phyloP scores from a whole-genome alignment of 169 alveolate genomes.

The Eimeria sp. region DNA sequence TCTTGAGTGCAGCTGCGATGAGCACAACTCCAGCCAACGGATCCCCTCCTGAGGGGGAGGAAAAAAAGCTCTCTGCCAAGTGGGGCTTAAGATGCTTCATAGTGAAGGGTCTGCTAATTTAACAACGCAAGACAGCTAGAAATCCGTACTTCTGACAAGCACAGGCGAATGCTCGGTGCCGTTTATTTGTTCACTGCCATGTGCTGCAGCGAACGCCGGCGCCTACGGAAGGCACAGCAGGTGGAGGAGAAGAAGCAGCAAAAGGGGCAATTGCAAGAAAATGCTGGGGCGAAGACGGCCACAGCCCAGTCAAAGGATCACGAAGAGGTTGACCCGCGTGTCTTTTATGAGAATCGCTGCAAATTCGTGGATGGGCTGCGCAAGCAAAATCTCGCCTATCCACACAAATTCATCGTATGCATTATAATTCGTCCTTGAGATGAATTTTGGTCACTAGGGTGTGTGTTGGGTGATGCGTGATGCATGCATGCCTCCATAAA shows the following conservation, averaged over 20 bases:
- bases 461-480: neutral
- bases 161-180: neutral
- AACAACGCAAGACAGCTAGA: neutral
- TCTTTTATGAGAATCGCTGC: constrained; percentile 86
- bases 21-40: constrained; percentile 43
- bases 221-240: constrained; percentile 68
- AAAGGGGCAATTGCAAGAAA: neutral
- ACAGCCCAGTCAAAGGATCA: neutral
- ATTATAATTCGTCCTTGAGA: neutral
- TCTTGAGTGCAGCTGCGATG: neutral
- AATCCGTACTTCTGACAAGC: neutral
- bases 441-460: neutral
- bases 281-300: neutral
- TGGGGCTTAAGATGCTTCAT: neutral
- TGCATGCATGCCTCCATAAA: neutral
- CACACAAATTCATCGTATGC: constrained; percentile 57
- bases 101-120: neutral
- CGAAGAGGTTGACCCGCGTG: constrained; percentile 88
- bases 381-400: constrained; percentile 27
- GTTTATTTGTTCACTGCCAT: neutral
- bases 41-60: constrained; percentile 55
- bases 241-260: constrained; percentile 57
- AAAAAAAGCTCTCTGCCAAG: constrained; percentile 50
- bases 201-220: constrained; percentile 52
- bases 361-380: constrained; percentile 80